Conservation (phyloP, 768 basidiomycete species). For the Tremella yokohamensis region DNA sequence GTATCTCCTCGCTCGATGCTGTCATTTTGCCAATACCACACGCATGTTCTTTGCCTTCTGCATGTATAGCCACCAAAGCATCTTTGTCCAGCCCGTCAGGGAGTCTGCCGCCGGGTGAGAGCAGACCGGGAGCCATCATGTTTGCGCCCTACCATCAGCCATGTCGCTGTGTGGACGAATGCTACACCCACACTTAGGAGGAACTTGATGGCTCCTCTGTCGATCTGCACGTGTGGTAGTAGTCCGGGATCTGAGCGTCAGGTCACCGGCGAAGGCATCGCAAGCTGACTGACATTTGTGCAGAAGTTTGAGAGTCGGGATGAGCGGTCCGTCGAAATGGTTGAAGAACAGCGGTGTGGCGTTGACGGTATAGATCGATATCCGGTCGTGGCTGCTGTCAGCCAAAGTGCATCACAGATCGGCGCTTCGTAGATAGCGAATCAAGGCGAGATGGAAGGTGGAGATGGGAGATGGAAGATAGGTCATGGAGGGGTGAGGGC, state of each 20-base stretch:
- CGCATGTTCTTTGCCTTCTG: constrained; percentile 93
- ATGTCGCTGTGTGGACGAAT: neutral
- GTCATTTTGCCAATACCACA: constrained; percentile 80
- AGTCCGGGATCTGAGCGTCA: constrained; percentile 72
- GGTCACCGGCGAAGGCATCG: constrained; percentile 4
- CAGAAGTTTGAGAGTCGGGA: constrained; percentile 79
- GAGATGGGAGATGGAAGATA: constrained; percentile 78
- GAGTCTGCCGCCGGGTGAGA: constrained; percentile 82
- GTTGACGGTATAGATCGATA: constrained; percentile 86
- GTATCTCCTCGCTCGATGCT: constrained; percentile 82
- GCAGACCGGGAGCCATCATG: constrained; percentile 71
- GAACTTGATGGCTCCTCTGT: constrained; percentile 97
- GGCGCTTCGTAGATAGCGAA: too few relatives aligned
- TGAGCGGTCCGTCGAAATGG: constrained; percentile 89
- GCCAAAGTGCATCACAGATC: constrained; percentile 18
- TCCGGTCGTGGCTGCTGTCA: constrained; percentile 75
- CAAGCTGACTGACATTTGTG: constrained; percentile 71
- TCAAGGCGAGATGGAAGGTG: too few relatives aligned
- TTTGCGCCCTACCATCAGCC: constrained; percentile 49
- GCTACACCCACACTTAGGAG: constrained; percentile 64
- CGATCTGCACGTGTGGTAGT: constrained; percentile 80
- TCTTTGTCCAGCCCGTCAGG: constrained; percentile 70
- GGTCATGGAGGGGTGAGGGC: constrained; percentile 89
- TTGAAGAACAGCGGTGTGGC: constrained; percentile 89
- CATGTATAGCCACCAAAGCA: constrained; percentile 80